Conservation (phyloP, 2,329 filamentous ascomycete species). For the Fusarium sp. region DNA sequence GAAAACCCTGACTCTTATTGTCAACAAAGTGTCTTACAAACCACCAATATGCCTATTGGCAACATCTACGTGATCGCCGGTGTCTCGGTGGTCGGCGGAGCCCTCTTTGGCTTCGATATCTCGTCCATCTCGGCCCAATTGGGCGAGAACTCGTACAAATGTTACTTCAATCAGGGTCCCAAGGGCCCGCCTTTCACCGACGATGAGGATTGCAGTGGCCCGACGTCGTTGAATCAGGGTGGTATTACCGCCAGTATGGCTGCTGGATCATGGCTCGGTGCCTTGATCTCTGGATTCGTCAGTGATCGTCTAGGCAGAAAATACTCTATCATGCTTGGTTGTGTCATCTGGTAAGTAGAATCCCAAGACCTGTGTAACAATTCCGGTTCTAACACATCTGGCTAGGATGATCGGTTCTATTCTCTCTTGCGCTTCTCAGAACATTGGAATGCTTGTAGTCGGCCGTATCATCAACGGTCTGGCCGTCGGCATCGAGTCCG, state of each 20-base stretch:
- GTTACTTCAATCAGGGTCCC: conserved; percentile 58
- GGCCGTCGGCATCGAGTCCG: conserved; percentile 74
- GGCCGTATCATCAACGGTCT: conserved; percentile 75
- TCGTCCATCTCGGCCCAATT: conserved; percentile 47
- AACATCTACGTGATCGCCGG: conserved; percentile 48
- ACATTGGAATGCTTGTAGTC: conserved; percentile 56
- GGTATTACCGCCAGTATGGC: conserved; percentile 68
- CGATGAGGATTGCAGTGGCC: conserved; percentile 52
- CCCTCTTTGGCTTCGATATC: conserved; percentile 48
- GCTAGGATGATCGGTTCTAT: conserved; percentile 64
- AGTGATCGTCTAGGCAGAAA: conserved; percentile 67
- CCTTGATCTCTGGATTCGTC: conserved; percentile 63
- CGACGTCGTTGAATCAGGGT: conserved; percentile 62
- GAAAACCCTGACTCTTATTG: background rate
- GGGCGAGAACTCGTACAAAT: conserved; percentile 55
- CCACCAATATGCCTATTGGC: conserved; percentile 38
- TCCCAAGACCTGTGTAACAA: background rate
- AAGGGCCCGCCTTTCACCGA: conserved; percentile 52
- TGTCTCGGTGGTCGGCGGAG: conserved; percentile 44
- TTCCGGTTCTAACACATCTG: background rate
- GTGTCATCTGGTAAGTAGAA: conserved; percentile 63
- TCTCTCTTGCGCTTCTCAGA: conserved; percentile 61
- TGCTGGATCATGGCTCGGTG: conserved; percentile 66
- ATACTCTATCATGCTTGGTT: conserved; percentile 65
- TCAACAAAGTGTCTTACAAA: background rate